Percentiles rank a stretch among this genome's conserved stretches.
Conservation (phyloP, 2,329 filamentous ascomycete species). For the Ceratocystis ficicola region DNA sequence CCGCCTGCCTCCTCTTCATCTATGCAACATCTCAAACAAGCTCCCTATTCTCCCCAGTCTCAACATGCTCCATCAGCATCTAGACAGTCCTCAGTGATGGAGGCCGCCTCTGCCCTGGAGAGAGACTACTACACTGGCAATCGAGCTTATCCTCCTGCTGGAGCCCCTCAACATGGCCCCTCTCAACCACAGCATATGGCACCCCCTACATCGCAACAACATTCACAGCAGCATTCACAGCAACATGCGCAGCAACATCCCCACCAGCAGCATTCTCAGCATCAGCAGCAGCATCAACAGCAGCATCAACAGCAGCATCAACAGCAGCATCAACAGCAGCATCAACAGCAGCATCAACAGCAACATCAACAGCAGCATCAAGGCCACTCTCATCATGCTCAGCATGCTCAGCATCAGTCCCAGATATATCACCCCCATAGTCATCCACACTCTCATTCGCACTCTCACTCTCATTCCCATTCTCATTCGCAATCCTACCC, state of each 20-base stretch:
- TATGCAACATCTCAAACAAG: constrained; percentile 44
- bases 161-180: constrained; percentile 23
- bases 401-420: constrained; percentile 43
- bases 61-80: constrained; percentile 35
- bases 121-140: constrained; percentile 39
- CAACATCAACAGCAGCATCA: constrained; percentile 31
- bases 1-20: constrained; percentile 29
- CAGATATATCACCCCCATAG: constrained; percentile 32
- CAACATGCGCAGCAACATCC: constrained; percentile 28
- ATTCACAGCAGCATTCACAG: constrained; percentile 27
- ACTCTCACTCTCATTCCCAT: constrained; percentile 26
- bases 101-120: constrained; percentile 30
- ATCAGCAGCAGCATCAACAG: constrained; percentile 32
- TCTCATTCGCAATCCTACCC: constrained; percentile 16
- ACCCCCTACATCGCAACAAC: constrained; percentile 38
- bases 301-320: too few species aligned
- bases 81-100: constrained; percentile 34
- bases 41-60: constrained; percentile 38
- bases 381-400: constrained; percentile 34
- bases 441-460: constrained; percentile 20
- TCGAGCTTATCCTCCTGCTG: constrained; percentile 31
- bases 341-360: constrained; percentile 28
- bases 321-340: constrained; percentile 26
- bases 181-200: constrained; percentile 24
- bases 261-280: too few species aligned